Evolutionary conservation across 257 asterid genomes (phyloP), one percentile per base, ranked within the genome.

Genomic region (Ocimum tenuiflorum): DNA sequence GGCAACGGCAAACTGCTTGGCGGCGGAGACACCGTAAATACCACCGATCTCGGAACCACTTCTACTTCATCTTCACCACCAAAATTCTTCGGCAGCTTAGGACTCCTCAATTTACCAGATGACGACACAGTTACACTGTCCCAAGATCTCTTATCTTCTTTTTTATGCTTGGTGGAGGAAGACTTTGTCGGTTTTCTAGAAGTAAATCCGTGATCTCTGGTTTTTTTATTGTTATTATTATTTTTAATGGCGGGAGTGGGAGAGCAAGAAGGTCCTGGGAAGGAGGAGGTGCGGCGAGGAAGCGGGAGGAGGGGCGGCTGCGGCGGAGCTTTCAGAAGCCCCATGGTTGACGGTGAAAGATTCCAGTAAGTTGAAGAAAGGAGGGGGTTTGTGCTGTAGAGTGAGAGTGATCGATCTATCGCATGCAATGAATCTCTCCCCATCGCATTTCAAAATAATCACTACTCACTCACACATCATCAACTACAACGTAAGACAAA

Each of bases 1-100:
- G 97, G 97, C 86, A 91, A 74, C 55, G 97, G 97, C 87, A 91
- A 65, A 85, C 97, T 86, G 68, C 94, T 88, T 19, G 97, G 96
- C 19, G 96, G 94, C 55, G 97, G 88, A 54, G 95, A 82, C 3
- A 78, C 46, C 0, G 36, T 49, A 54, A 73, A 72, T 57, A 59
- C 71, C 77, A 49, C 74, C 4, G 72, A 75, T 55, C 84, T 82
- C 43, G 79, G 59, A 50, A 74, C 53, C 75, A 63, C 71, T 4
- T 15, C 14, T 24, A 39, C 67, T 45, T 49, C 4, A 27, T 55
- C 59, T 8, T 51, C 10, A 35, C 41, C 41, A 35, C 41, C 41
- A 35, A 35, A 4, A 27, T 27, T 27, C 31, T 27, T 27, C 3
- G 31, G 31, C 31, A 1, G 31, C 31, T 27, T 4, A n/a, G n/a